Evolutionary conservation across 1,284 basidiomycete genomes (phyloP).

Genomic region (Boletellus dicymbophilus): DNA sequence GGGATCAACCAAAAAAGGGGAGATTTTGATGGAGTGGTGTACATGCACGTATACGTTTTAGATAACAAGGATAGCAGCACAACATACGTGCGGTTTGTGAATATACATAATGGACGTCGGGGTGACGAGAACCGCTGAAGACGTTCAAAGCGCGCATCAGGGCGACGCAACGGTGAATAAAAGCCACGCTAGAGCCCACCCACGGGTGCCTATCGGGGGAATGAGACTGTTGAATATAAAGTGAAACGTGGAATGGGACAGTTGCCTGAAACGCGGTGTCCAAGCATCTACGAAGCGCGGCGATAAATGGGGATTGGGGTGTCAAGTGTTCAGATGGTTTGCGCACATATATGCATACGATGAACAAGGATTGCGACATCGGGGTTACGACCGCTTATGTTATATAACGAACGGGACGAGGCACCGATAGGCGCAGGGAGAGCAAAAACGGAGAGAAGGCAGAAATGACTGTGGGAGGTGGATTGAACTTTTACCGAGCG

Average conservation of each 20-base stretch:
- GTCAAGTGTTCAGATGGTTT: too few relatives aligned
- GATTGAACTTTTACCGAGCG: conserved; percentile 1
- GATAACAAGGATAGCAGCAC: neutral
- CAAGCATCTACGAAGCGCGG: too few relatives aligned
- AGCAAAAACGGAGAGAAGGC: neutral
- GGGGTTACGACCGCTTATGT: neutral
- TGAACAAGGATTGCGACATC: too few relatives aligned
- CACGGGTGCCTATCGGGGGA: conserved; percentile 1
- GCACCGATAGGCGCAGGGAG: conserved; percentile 11
- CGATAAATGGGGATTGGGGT: too few relatives aligned
- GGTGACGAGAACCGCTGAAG: too few relatives aligned
- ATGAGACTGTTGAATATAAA: neutral
- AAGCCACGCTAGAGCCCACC: too few relatives aligned
- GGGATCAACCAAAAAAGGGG: neutral
- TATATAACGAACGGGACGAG: neutral
- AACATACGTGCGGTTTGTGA: too few relatives aligned
- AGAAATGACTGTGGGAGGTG: conserved; percentile 11
- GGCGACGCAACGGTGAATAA: too few relatives aligned
- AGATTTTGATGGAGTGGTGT: too few relatives aligned
- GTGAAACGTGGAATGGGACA: too few relatives aligned
- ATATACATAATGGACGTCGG: neutral
- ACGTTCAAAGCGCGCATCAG: too few relatives aligned
- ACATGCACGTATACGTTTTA: neutral
- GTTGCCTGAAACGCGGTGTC: too few relatives aligned
- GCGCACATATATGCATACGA: neutral